These are phyloP conservation scores for Plenodomus tracheiphilus DNA, from an alignment of 2,329 filamentous ascomycete genomes.

Conservation along the genomic window DNA sequence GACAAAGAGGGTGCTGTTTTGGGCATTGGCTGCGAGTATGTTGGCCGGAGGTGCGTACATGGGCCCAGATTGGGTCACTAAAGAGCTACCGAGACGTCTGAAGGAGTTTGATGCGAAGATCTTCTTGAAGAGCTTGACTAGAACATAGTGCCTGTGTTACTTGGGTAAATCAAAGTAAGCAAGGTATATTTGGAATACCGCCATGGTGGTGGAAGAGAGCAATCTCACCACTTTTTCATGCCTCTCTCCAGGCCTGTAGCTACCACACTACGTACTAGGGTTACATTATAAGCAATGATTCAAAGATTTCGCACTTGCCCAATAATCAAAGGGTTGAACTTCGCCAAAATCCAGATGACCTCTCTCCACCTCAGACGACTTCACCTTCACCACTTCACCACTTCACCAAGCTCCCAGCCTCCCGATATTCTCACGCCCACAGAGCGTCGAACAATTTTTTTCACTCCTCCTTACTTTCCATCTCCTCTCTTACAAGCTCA, in stretches of 20 bases:
- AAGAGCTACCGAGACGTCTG: conserved; percentile 15
- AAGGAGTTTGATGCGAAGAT: conserved; percentile 7
- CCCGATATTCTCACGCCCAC: not conserved
- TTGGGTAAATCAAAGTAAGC: not conserved
- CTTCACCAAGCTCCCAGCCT: not conserved
- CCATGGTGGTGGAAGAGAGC: no score
- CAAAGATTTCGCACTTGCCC: no score
- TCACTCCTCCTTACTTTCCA: not conserved
- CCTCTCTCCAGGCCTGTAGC: no score
- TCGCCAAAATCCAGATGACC: not conserved
- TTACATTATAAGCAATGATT: no score
- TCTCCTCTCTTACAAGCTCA: not conserved
- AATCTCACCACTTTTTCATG: no score
- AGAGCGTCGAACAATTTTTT: not conserved
- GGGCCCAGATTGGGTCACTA: conserved; percentile 16
- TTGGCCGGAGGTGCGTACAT: conserved; percentile 16
- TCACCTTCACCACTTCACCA: not conserved
- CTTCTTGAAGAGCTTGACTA: conserved; percentile 5
- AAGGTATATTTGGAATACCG: not conserved
- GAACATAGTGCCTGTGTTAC: not conserved
- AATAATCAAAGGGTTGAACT: no score
- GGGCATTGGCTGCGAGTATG: conserved; percentile 8
- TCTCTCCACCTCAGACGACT: not conserved
- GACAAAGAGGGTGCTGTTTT: conserved; percentile 7
- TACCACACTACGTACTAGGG: no score